Percentiles rank a stretch among this genome's conserved stretches.
Conservation (phyloP, 169 alveolate species). For the Cystoisospora suis region DNA sequence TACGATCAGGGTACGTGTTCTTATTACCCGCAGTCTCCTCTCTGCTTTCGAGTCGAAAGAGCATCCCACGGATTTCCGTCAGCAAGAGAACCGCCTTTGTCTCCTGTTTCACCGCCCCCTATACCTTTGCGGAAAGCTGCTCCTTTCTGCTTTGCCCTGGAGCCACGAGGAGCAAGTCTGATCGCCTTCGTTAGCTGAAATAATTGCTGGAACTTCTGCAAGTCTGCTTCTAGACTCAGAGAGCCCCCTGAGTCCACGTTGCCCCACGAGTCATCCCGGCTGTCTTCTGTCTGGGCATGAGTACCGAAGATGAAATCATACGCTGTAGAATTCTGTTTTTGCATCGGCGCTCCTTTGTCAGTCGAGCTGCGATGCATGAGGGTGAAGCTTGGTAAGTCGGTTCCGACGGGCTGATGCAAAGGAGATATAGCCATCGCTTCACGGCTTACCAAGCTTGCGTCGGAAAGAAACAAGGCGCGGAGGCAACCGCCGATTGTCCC, state of each 20-base stretch:
- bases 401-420: not conserved
- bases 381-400: not conserved
- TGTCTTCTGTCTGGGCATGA: not conserved
- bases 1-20: too few relatives aligned
- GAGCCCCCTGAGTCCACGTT: not conserved
- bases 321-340: too few relatives aligned
- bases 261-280: not conserved
- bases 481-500: too few relatives aligned
- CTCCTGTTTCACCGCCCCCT: not conserved
- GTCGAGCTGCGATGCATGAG: too few relatives aligned
- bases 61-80: not conserved
- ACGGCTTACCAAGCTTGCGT: not conserved
- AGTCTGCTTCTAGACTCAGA: not conserved
- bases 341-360: not conserved
- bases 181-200: not conserved
- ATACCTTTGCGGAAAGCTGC: not conserved
- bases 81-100: not conserved
- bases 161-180: not conserved
- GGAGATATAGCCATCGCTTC: not conserved
- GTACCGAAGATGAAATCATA: too few relatives aligned
- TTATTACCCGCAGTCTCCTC: conserved; percentile 30
- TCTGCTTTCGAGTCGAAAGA: not conserved
- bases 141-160: conserved; percentile 2
- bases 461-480: not conserved
- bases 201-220: not conserved